Evolutionary conservation across 2,329 filamentous ascomycete species (phyloP), one percentile per base, ranked within the genome.

Genomic region (Fusarium bactridioides): DNA sequence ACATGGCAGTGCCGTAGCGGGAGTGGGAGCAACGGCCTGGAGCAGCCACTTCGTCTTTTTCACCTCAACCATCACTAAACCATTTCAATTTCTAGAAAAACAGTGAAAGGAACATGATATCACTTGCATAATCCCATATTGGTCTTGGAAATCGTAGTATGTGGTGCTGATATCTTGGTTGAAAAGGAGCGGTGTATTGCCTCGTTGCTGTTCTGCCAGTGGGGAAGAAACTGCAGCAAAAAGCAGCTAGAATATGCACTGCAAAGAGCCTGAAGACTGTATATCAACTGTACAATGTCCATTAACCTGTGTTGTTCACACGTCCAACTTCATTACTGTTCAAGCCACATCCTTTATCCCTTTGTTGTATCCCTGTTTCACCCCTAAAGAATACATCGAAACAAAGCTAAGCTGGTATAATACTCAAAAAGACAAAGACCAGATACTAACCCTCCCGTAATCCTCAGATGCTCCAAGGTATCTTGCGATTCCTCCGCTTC

Each of bases 401-500:
- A 64, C 38, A 51, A 57, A 64, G 40, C 41, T 47, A 53, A 69
- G 40, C 37, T 57, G 65, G 41, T 69, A 69, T 70, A 59, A 54
- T 64, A 62, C 58, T 45, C 47, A 37, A 67, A 55, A 58, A 48
- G 47, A 57, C 44, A 57, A 67, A 44, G 37, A 58, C 45, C 60
- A 64, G 47, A 74, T 70, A 27, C 19, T 27, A n/a, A 61, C 66
- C 63, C 25, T 54, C 55, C 15, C 23, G 33, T 48, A 25, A 23
- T 38, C 45, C 40, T 77, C 67, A 76, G 33, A 65, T 58, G 44
- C 65, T 76, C 48, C 64, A 38, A 48, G 55, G 57, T 44, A 54
- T 69, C 75, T 69, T 71, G 54, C 57, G 53, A 59, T 62, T 44
- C 59, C 50, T 55, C 27, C 43, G 73, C 72, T 72, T 74, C 79